A percentile compares a stretch with the other conserved stretches of the same genome.
These are phyloP conservation scores for Triticum aestivum DNA, from an alignment of 176 grass and related monocot species.

Conservation along the genomic window IWGSC_CS_RefSeq_v2.1 NC_057803.1:589747042-589747541, in stretches of 20 bases:
- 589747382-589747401: constrained; percentile 6
- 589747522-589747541: not conserved
- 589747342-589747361: not conserved
- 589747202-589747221: no score
- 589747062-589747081: no score
- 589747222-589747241: no score
- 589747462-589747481: not conserved
- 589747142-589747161: no score
- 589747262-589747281: not conserved
- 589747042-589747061: no score
- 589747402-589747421: not conserved
- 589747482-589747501: not conserved
- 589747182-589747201: no score
- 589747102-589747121: no score
- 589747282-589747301: not conserved
- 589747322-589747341: no score
- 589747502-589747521: not conserved
- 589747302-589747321: not conserved
- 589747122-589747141: no score
- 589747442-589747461: not conserved
- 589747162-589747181: no score
- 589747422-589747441: not conserved
- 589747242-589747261: no score
- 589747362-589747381: constrained; percentile 30
- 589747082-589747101: no score